A percentile compares a stretch with the other conserved stretches of the same genome.
Evolutionary conservation across 371 early-diverging fungal genomes (phyloP).

Genomic region (Circinella umbellata): DNA sequence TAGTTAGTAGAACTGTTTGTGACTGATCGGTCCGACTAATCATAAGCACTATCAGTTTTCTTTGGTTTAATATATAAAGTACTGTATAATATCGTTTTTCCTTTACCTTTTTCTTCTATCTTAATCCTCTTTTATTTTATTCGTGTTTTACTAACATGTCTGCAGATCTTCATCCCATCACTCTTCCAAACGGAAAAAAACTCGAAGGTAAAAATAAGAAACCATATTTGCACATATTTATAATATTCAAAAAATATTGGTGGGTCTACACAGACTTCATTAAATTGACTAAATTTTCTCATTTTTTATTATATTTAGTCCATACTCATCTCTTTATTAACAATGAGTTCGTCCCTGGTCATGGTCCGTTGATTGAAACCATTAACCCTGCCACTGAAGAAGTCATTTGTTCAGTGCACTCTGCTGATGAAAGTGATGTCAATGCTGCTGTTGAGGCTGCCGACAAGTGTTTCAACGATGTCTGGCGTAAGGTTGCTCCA

Average conservation of each 20-base stretch:
- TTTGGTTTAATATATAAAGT: too few relatives aligned
- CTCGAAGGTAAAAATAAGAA: conserved; percentile 23
- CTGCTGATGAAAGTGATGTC: conserved; percentile 76
- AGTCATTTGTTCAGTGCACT: conserved; percentile 72
- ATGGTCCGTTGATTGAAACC: conserved; percentile 58
- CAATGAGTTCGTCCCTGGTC: conserved; percentile 72
- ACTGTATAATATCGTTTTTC: not conserved
- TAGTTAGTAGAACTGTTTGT: too few relatives aligned
- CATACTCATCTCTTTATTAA: conserved; percentile 74
- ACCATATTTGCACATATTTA: not conserved
- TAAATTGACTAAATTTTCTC: not conserved
- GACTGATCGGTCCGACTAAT: too few relatives aligned
- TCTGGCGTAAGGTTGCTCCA: conserved; percentile 71
- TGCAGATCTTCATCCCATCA: conserved; percentile 28
- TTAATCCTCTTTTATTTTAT: not conserved
- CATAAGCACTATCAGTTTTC: too few relatives aligned
- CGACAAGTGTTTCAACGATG: conserved; percentile 64
- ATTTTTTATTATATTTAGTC: conserved; percentile 23
- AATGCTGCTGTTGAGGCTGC: conserved; percentile 81
- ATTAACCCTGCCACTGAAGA: conserved; percentile 78
- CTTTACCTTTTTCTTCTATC: not conserved
- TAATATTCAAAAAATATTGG: not conserved
- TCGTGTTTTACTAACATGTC: conserved; percentile 13
- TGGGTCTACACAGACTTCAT: not conserved
- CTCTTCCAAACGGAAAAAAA: conserved; percentile 25